phyloP scores from a whole-genome alignment of 257 asterid genomes.

The Voacanga thouarsii region DNA sequence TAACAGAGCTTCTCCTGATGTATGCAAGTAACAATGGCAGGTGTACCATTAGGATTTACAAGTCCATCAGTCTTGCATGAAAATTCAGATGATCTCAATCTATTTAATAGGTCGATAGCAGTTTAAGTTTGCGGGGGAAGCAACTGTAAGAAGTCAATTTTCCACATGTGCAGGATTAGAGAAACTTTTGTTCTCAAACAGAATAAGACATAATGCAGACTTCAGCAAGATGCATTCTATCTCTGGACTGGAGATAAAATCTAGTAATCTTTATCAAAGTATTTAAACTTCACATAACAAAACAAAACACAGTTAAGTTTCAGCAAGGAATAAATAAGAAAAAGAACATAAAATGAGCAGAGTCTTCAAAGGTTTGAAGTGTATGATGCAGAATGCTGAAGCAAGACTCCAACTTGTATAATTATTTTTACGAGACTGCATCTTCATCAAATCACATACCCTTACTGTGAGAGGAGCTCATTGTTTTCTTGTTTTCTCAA shows the following conservation, averaged over 20 bases:
- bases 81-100: not conserved
- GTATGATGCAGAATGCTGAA: not conserved
- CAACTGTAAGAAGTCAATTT: not conserved
- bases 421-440: not conserved
- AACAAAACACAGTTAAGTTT: not conserved
- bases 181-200: not conserved
- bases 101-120: not conserved
- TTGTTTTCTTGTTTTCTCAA: not conserved
- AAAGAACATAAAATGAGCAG: not conserved
- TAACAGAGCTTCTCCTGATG: not conserved
- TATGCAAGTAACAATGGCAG: not conserved
- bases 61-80: not conserved
- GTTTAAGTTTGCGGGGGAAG: not conserved
- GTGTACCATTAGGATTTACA: not conserved
- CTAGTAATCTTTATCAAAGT: not conserved
- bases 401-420: not conserved
- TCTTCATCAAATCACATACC: not conserved
- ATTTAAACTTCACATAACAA: not conserved
- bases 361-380: not conserved
- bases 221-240: not conserved
- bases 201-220: not conserved
- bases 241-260: not conserved
- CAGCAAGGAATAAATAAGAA: not conserved
- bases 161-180: not conserved
- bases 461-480: constrained; percentile 2